Evolutionary conservation across 2,329 filamentous ascomycete species (phyloP), one percentile per base, ranked within the genome.

Genomic region (Pseudocercospora ulei): DNA sequence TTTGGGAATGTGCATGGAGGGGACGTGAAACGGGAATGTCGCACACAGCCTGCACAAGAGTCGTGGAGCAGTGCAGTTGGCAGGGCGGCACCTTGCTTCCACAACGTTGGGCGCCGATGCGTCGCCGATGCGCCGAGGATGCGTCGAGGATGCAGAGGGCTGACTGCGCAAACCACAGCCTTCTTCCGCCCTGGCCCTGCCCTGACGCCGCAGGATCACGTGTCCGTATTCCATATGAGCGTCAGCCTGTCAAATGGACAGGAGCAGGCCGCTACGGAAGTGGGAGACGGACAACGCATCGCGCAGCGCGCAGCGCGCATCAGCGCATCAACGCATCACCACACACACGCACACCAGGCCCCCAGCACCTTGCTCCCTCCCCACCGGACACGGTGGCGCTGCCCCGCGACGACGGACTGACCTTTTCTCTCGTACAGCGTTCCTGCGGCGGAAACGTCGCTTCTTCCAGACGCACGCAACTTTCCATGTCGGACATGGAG

Each of bases 401-500:
- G 33, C 41, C n/a, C 26, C 26, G 35, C 18, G 40, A 29, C 38
- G 22, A 26, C 22, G 26, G 29, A 55, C 64, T 56, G 62, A 76
- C 75, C 69, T 78, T 79, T 51, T 78, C 74, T 55, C 64, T 65
- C 30, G 69, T 66, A 46, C 68, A 71, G 41, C 73, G 67, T 58
- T 79, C 72, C 7, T 67, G 52, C 23, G 72, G 67, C 17, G 75
- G 73, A 53, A 80, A 78, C 5, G 70, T 61, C 20, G 63, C 69
- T 39, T 71, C 65, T 56, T 80, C 75, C 11, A 79, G 67, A 44
- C 62, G 61, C 45, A 73, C 63, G 57, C 75, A 78, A 49, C 72
- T 75, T 19, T 79, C 75, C 33, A 80, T 58, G 52, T 85, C 78
- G 16, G 71, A 72, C 31, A 73, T 61, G 25, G 75, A 82, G 35